A percentile compares a stretch with the other conserved stretches of the same genome.
These are phyloP conservation scores for Dalbergia oliveri DNA, from an alignment of 306 rosid genomes.

Conservation along the genomic window DNA sequence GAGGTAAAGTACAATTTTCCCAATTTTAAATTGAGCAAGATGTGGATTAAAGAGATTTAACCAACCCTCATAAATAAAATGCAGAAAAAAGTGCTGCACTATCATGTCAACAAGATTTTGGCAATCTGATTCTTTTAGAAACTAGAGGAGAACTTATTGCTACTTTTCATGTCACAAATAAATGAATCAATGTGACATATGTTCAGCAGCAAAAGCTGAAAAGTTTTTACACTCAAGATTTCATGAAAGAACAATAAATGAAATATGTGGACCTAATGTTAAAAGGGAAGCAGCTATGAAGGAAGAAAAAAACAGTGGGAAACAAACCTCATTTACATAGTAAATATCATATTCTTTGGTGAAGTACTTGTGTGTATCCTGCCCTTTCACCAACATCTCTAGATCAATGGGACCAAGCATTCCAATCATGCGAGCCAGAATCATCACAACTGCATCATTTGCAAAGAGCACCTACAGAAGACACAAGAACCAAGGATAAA, in stretches of 20 bases:
- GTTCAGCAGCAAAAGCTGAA: neutral
- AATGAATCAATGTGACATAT: slow-evolving; percentile 2
- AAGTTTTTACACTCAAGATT: neutral
- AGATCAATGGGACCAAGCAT: slow-evolving; percentile 86
- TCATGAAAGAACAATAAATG: slow-evolving; percentile 11
- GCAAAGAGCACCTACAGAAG: slow-evolving; percentile 88
- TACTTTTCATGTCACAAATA: neutral
- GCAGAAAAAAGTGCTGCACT: slow-evolving; percentile 1
- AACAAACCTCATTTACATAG: slow-evolving; percentile 80
- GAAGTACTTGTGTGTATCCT: slow-evolving; percentile 92
- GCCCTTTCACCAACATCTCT: slow-evolving; percentile 85
- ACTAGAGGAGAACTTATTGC: neutral
- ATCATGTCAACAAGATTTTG: slow-evolving; percentile 14
- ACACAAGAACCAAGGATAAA: slow-evolving; percentile 4
- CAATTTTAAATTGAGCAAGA: slow-evolving; percentile 10
- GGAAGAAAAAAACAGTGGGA: slow-evolving; percentile 27
- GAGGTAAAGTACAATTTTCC: too few relatives aligned
- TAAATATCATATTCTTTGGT: slow-evolving; percentile 88
- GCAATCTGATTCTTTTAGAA: slow-evolving; percentile 23
- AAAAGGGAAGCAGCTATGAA: neutral
- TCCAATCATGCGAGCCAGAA: slow-evolving; percentile 89
- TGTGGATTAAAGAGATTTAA: slow-evolving; percentile 15
- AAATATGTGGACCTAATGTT: neutral
- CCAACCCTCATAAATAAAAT: neutral
- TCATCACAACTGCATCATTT: slow-evolving; percentile 76